Evolutionary conservation across 2,329 filamentous ascomycete species (phyloP), one percentile per base, ranked within the genome.

Genomic region (Alternaria arborescens): DNA sequence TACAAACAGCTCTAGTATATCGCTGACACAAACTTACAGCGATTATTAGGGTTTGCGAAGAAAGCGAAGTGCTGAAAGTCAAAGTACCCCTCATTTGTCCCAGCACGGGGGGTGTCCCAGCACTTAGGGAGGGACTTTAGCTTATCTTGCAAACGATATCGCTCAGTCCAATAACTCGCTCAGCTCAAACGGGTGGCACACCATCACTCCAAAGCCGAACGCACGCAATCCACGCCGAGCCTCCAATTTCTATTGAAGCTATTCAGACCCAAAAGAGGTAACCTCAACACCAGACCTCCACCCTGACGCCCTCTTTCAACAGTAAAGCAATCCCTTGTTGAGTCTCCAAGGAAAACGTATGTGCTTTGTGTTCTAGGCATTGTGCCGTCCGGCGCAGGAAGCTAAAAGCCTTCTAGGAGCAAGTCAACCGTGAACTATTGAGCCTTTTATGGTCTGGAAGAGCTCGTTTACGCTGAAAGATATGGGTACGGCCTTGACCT

Each of bases 231-330:
- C 14, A 24, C 46, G 70, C 66, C 70, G 73, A 74, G 68, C 50
- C 55, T 61, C 34, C 28, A 32, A 46, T 52, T 51, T 60, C 62
- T 69, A 73, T 73, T 69, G 60, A 66, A 48, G 52, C 63, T 77
- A 75, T 76, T 75, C 65, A 74, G 60, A 65, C 65, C 71, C 65
- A n/a, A 61, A 71, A 68, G 34, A 48, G 67, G 66, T 34, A 64
- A 68, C 40, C 42, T 54, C 53, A 64, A 46, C 40, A 58, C 32
- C 47, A 56, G 55, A 22, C 55, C 55, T 66, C 66, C 64, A 64
- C 60, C 53, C 58, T 52, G 40, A 28, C 47, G 40, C 18, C 56
- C 36, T 58, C 60, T 62, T 52, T 60, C 53, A 47, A 46, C 42
- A 42, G 52, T 52, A 58, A 48, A 63, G 62, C 30, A 62, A 66